Evolutionary conservation across 495 filamentous ascomycete genomes (phyloP), one percentile per base, ranked within the genome.

Genomic region (Podospora didyma): DNA sequence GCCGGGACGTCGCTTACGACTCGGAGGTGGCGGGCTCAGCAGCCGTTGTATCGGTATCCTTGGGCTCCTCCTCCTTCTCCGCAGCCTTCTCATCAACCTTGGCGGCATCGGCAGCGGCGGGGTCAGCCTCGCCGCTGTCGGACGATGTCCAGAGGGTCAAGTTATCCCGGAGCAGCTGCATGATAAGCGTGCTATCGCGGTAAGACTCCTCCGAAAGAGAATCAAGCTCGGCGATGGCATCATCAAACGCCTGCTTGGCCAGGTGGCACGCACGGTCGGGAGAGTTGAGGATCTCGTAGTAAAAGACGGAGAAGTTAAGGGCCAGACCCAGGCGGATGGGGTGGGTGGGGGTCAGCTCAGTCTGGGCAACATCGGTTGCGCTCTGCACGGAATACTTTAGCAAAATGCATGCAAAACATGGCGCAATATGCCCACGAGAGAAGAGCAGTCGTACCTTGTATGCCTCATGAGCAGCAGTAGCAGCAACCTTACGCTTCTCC

Each of bases 271-370:
- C 94, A 73, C 92, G 93, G 71, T 98, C 94, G 46, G 94, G 94
- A 12, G 94, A 96, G 86, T 97, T 98, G 64, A 98, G 82, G 73
- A 98, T 98, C 84, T 98, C 94, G 74, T 98, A 98, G 86, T 98
- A 98, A 82, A 98, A 98, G 63, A 98, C 94, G 41, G 95, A 97
- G 86, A 98, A 98, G 84, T 98, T 98, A 61, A 98, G 85, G 59
- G 94, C 94, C 62, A 98, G 89, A 70, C 94, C 94, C 59, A 98
- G 90, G 65, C 94, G 94, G 76, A 97, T 98, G 58, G 94, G 94
- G 82, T 98, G 94, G 61, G 94, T 98, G 35, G 94, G 94, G 50
- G 95, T 96, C 59, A 98, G 86, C 73, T 97, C 94, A 61, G 90
- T 96, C 78, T 95, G 89, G 57, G 94, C 94, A 67, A 98, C 95